phyloP scores from a whole-genome alignment of 805 yeast genomes.

The Ogataea trehalophila region DNA sequence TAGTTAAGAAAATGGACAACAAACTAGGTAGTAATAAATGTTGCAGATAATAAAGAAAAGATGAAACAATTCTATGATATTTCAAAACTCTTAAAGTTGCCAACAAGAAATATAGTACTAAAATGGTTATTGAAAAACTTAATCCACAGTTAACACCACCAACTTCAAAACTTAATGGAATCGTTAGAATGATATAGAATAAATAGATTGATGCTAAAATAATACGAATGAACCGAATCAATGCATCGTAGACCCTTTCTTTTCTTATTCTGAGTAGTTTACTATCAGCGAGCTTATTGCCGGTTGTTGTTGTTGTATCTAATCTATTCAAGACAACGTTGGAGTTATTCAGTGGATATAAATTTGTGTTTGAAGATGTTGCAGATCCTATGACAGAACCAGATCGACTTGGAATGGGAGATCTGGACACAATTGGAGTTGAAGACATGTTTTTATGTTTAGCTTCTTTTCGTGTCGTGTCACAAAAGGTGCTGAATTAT shows the following conservation, averaged over 20 bases:
- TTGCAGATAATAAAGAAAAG: conserved; percentile 68
- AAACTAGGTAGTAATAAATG: conserved; percentile 79
- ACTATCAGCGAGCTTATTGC: too few relatives aligned
- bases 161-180: conserved; percentile 89
- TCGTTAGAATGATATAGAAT: conserved; percentile 66
- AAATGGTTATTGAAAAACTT: conserved; percentile 71
- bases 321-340: background rate
- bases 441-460: too few relatives aligned
- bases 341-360: conserved; percentile 2
- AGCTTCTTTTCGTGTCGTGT: too few relatives aligned
- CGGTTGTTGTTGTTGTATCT: too few relatives aligned
- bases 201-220: conserved; percentile 58
- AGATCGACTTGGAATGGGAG: conserved; percentile 11
- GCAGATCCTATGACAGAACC: conserved; percentile 3
- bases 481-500: too few relatives aligned
- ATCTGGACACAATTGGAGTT: background rate
- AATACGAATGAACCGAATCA: conserved; percentile 27
- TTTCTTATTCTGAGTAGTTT: conserved; percentile 2
- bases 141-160: conserved; percentile 91
- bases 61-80: conserved; percentile 39
- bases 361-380: conserved; percentile 1
- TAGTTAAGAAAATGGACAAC: conserved; percentile 60
- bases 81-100: conserved; percentile 65
- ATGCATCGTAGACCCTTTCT: conserved; percentile 11
- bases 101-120: conserved; percentile 61